Conservation (phyloP, 2,329 filamentous ascomycete species). For the Phyllosticta citribraziliensis region DNA sequence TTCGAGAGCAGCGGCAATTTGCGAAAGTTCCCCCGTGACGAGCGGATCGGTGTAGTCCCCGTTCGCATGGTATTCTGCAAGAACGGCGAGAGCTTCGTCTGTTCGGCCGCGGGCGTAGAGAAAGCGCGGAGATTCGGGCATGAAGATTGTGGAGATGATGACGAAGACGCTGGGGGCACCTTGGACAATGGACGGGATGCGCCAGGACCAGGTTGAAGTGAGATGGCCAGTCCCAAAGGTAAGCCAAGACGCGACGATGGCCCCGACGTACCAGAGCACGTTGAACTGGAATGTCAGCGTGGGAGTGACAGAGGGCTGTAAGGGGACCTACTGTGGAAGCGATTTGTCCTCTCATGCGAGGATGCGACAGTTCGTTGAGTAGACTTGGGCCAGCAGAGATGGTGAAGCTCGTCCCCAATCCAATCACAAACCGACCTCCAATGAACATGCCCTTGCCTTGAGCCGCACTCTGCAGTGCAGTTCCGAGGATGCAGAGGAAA, state of each 20-base stretch:
- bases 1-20: not conserved
- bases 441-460: slow-evolving; percentile 29
- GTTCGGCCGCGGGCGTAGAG: slow-evolving; percentile 42
- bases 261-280: slow-evolving; percentile 8
- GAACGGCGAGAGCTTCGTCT: slow-evolving; percentile 43
- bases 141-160: slow-evolving; percentile 18
- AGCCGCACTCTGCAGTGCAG: not conserved
- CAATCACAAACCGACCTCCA: slow-evolving; percentile 31
- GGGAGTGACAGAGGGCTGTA: not conserved
- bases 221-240: slow-evolving; percentile 24
- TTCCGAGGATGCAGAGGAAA: not conserved
- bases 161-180: slow-evolving; percentile 35
- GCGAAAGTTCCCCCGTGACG: not conserved
- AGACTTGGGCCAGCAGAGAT: slow-evolving; percentile 2
- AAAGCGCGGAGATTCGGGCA: slow-evolving; percentile 53
- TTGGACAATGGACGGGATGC: slow-evolving; percentile 45
- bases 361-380: slow-evolving; percentile 1
- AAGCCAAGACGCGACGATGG: slow-evolving; percentile 5
- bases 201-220: slow-evolving; percentile 37
- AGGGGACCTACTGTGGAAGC: not conserved
- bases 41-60: slow-evolving; percentile 23
- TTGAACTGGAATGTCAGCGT: too few relatives aligned
- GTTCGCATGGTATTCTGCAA: slow-evolving; percentile 44
- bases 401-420: slow-evolving; percentile 33
- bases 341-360: slow-evolving; percentile 4